phyloP scores from a whole-genome alignment of 768 basidiomycete genomes.

The Mycena chlorophos region DNA sequence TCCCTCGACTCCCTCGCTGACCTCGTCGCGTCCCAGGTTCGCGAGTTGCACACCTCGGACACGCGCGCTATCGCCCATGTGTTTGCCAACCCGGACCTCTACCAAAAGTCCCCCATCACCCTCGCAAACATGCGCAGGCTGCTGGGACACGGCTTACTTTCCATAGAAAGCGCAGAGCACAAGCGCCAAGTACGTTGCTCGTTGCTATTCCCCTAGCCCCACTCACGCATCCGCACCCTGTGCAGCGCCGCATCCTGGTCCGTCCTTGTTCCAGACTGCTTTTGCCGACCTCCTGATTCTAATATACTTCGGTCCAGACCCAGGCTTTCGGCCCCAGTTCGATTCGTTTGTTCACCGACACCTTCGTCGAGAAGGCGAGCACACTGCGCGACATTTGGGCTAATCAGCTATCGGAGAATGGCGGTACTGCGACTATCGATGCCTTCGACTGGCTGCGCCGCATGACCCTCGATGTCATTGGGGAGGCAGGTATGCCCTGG shows the following conservation, averaged over 20 bases:
- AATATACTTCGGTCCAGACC: too few species aligned
- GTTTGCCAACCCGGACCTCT: not conserved
- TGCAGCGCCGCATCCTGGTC: too few species aligned
- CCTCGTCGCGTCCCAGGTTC: not conserved
- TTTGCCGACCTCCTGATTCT: too few species aligned
- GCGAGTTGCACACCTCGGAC: not conserved
- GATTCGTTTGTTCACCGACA: not conserved
- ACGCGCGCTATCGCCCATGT: not conserved
- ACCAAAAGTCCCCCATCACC: not conserved
- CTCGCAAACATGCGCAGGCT: not conserved
- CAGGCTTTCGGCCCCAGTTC: too few species aligned
- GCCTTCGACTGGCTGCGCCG: not conserved
- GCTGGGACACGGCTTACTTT: constrained; percentile 33
- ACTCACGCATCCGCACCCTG: too few species aligned
- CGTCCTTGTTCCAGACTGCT: too few species aligned
- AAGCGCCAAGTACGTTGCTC: constrained; percentile 42
- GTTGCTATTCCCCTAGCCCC: too few species aligned
- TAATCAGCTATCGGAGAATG: not conserved
- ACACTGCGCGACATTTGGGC: constrained; percentile 5
- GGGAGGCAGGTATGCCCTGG: not conserved
- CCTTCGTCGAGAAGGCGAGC: not conserved
- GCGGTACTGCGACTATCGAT: not conserved
- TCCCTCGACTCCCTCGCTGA: too few species aligned
- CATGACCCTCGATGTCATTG: constrained; percentile 2
- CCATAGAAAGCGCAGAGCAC: constrained; percentile 38